A percentile compares a stretch with the other conserved stretches of the same genome.
Conservation (phyloP, 495 filamentous ascomycete genomes). For the Aspergillus incahuasiensis region DNA sequence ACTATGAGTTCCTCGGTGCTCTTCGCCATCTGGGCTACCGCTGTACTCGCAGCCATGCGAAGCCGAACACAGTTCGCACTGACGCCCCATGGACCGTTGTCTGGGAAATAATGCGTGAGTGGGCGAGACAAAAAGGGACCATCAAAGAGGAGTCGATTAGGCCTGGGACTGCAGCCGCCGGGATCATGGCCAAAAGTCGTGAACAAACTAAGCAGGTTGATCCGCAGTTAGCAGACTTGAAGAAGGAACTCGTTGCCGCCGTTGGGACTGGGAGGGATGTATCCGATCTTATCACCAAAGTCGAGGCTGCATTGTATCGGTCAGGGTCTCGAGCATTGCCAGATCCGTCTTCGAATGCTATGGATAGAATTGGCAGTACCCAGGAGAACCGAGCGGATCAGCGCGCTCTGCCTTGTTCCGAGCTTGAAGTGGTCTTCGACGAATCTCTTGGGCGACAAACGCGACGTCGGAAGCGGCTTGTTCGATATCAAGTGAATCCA, state of each 20-base stretch:
- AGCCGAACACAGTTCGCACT: conserved; percentile 83
- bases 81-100: conserved; percentile 83
- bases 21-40: conserved; percentile 74
- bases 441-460: conserved; percentile 67
- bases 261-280: conserved; percentile 34
- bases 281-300: conserved; percentile 35
- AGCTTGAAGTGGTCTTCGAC: conserved; percentile 72
- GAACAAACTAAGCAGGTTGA: conserved; percentile 19
- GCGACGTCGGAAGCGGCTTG: conserved; percentile 52
- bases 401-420: conserved; percentile 15
- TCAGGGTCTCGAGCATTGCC: conserved; percentile 21
- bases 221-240: conserved; percentile 26
- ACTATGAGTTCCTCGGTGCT: conserved; percentile 72
- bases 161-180: conserved; percentile 62
- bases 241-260: conserved; percentile 31
- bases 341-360: conserved; percentile 10
- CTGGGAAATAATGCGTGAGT: conserved; percentile 93
- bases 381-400: conserved; percentile 4
- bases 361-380: background rate
- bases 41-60: conserved; percentile 77
- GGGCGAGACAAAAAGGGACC: conserved; percentile 71
- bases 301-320: conserved; percentile 46
- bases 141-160: conserved; percentile 66
- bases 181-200: conserved; percentile 51
- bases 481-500: conserved; percentile 86